Conservation (phyloP, 2,329 filamentous ascomycete species). For the Teratosphaeria pseudoeucalypti region DNA sequence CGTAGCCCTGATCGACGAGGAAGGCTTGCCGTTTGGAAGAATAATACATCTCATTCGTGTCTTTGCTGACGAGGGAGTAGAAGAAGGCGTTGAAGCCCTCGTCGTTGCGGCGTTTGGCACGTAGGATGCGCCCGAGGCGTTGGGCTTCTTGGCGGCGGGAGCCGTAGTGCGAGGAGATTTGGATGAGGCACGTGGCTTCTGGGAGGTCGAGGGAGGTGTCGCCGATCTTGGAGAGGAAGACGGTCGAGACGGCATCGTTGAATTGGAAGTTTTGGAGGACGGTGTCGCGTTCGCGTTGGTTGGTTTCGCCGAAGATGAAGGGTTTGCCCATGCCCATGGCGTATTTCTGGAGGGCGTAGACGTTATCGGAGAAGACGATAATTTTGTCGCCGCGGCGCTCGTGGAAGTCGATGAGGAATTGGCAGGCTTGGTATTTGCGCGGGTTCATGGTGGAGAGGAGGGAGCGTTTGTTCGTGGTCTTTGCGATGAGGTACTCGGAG, state of each 20-base stretch:
- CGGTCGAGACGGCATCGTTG: slow-evolving; percentile 78
- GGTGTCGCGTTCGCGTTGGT: slow-evolving; percentile 71
- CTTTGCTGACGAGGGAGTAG: slow-evolving; percentile 93
- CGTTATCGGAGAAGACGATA: slow-evolving; percentile 96
- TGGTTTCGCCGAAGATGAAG: slow-evolving; percentile 83
- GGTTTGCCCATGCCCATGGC: slow-evolving; percentile 75
- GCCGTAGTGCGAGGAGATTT: slow-evolving; percentile 95
- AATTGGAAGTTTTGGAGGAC: slow-evolving; percentile 94
- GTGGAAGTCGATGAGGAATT: slow-evolving; percentile 97
- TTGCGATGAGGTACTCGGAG: slow-evolving; percentile 69
- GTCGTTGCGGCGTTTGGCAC: slow-evolving; percentile 91
- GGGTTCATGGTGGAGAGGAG: slow-evolving; percentile 95
- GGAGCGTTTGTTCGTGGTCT: slow-evolving; percentile 53
- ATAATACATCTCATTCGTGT: slow-evolving; percentile 96
- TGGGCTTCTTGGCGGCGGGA: slow-evolving; percentile 95
- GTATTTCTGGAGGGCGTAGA: slow-evolving; percentile 81
- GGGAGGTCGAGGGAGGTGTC: slow-evolving; percentile 96
- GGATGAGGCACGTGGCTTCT: slow-evolving; percentile 91
- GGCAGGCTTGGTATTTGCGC: slow-evolving; percentile 89
- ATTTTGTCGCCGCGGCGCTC: slow-evolving; percentile 92
- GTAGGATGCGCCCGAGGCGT: slow-evolving; percentile 79
- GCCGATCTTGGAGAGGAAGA: slow-evolving; percentile 95
- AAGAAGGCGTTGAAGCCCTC: slow-evolving; percentile 99
- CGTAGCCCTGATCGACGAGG: slow-evolving; percentile 93
- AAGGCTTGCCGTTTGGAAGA: slow-evolving; percentile 95